Evolutionary conservation across 306 rosid species (phyloP).

Genomic region (Carpinus viminea): DNA sequence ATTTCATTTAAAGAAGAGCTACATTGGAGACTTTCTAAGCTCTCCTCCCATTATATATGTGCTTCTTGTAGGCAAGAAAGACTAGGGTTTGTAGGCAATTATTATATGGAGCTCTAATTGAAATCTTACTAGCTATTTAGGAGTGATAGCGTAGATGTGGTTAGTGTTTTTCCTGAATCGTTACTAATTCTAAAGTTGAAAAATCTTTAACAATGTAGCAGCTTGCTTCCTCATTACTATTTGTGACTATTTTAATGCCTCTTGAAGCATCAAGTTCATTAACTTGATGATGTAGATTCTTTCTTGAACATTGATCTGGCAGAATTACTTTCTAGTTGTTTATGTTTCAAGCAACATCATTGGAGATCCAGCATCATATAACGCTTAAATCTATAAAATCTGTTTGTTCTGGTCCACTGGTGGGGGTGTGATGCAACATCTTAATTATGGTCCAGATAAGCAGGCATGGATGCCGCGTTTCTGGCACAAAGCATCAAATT

Average conservation of each 20-base stretch:
- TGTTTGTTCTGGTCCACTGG: neutral
- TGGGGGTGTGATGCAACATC: neutral
- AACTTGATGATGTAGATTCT: neutral
- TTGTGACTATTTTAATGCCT: neutral
- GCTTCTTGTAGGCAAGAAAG: no score
- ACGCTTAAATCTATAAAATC: neutral
- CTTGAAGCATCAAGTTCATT: conserved; percentile 3
- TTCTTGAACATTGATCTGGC: neutral
- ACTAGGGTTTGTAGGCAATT: no score
- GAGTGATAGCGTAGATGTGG: no score
- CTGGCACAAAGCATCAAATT: neutral
- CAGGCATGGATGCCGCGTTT: neutral
- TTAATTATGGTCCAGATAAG: neutral
- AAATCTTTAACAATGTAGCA: no score
- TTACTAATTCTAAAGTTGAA: neutral
- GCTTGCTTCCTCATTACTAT: no score
- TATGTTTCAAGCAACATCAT: neutral
- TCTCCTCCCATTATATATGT: no score
- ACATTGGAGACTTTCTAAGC: neutral
- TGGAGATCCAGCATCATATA: neutral
- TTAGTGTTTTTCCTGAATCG: no score
- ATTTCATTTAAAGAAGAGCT: neutral
- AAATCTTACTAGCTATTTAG: no score
- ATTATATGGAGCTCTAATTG: no score
- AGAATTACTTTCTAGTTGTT: neutral